phyloP scores from a whole-genome alignment of 306 rosid species.

The Benincasa hispida region DNA sequence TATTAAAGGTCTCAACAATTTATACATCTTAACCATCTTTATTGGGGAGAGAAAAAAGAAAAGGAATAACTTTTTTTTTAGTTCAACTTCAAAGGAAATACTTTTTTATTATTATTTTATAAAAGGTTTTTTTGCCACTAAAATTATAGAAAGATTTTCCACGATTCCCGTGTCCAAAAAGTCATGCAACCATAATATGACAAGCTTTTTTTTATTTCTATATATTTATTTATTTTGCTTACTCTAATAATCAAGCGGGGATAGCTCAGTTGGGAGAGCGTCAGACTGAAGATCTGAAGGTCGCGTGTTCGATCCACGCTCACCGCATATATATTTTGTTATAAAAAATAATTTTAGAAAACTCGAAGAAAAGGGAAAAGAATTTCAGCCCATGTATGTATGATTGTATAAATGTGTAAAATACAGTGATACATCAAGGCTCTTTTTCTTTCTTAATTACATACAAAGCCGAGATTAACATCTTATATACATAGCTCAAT shows the following conservation, averaged over 20 bases:
- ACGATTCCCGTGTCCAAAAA: neutral
- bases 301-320: slow-evolving; percentile 6
- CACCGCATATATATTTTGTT: neutral
- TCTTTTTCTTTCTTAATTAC: neutral
- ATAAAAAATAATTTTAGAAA: too few species aligned
- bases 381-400: too few species aligned
- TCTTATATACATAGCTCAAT: neutral
- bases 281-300: slow-evolving; percentile 7
- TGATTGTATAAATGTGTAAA: too few species aligned
- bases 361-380: too few species aligned
- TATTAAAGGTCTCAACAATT: too few species aligned
- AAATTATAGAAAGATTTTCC: neutral
- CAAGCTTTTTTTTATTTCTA: neutral
- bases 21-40: neutral
- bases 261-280: too few species aligned
- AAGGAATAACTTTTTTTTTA: neutral
- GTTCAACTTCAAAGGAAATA: too few species aligned
- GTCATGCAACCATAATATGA: neutral
- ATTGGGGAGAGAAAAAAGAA: neutral
- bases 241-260: neutral
- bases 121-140: neutral
- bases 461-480: neutral
- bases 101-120: neutral
- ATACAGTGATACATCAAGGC: too few species aligned
- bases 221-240: neutral